Conservation (phyloP, 1,139 yeast species). For the Suhomyces anneliseae region DNA sequence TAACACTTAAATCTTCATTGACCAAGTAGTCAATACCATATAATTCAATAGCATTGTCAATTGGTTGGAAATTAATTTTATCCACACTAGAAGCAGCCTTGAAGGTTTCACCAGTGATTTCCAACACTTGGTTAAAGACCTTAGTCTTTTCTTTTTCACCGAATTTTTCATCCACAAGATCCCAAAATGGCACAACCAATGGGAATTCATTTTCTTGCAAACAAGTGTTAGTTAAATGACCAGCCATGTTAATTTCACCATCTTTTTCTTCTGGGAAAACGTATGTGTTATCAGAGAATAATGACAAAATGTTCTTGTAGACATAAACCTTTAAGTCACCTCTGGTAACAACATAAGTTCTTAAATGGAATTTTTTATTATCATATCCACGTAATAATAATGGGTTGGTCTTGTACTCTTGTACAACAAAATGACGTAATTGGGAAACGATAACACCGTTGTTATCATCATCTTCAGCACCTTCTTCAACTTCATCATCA, state of each 20-base stretch:
- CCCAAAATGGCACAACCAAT: conserved; percentile 67
- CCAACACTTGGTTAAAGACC: conserved; percentile 57
- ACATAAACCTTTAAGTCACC: conserved; percentile 80
- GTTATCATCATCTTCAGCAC: conserved; percentile 25
- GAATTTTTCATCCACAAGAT: conserved; percentile 45
- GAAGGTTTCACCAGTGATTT: conserved; percentile 69
- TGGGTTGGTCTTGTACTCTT: conserved; percentile 71
- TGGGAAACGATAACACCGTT: conserved; percentile 80
- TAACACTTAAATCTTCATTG: conserved; percentile 52
- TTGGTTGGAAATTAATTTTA: conserved; percentile 84
- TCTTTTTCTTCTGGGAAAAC: conserved; percentile 32
- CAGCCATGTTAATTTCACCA: conserved; percentile 48
- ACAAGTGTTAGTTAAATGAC: conserved; percentile 93
- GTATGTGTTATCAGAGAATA: conserved; percentile 69
- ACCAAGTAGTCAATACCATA: conserved; percentile 89
- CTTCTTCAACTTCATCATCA: conserved; percentile 56
- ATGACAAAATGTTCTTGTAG: conserved; percentile 71
- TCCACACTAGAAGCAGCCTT: conserved; percentile 80
- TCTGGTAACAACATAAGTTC: conserved; percentile 77
- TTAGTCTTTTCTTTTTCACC: conserved; percentile 28
- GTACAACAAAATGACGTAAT: conserved; percentile 86
- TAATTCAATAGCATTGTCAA: conserved; percentile 77
- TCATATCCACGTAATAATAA: conserved; percentile 59
- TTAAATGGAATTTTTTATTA: conserved; percentile 81
- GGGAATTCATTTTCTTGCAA: conserved; percentile 57